Evolutionary conservation across 202 grass and related monocot genomes (phyloP), one percentile per base, ranked within the genome.

Genomic region (Cymbopogon flexuosus): DNA sequence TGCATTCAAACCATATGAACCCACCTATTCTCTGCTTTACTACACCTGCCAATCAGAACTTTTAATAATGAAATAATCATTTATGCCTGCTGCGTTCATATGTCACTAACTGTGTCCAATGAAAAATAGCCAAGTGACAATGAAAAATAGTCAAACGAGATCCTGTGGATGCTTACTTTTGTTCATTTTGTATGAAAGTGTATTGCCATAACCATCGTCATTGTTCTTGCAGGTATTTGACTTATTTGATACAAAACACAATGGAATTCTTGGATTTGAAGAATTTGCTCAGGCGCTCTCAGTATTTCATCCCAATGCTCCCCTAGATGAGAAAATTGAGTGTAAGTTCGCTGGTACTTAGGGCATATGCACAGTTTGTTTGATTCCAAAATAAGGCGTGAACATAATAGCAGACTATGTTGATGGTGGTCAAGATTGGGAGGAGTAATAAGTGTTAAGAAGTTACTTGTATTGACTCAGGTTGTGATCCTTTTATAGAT

Each of bases 181-280:
- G 10, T 64, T 62, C 4, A 33, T 3, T 46, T 80, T 46, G 37
- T 37, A 66, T 60, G 5, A 36, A 10, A 61, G 27, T 21, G 4
- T 12, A 84, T 40, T 78, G 30, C 22, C 8, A 23, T 82, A 43
- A 73, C 14, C 59, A 62, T 84, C 63, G 72, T 59, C 46, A 69
- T 0, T 64, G 6, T 62, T 68, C 70, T 83, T 97, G 5, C 90
- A 98, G 95, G 95, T 98, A 31, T 98, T 98, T 85, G 95, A 98
- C 80, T 88, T 98, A 42, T 95, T 98, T 84, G 95, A 98, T 65
- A 89, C 91, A 75, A 98, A 95, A 69, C 96, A 98, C 81, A 98
- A 93, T 65, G 92, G 90, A 30, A 86, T 92, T 83, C 74, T 98
- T 47, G 88, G 90, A 79, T 98, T 95, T 66, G 92, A 98, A 80